Evolutionary conservation across 2,329 filamentous ascomycete genomes (phyloP).

Genomic region (Fusarium incarnatum): DNA sequence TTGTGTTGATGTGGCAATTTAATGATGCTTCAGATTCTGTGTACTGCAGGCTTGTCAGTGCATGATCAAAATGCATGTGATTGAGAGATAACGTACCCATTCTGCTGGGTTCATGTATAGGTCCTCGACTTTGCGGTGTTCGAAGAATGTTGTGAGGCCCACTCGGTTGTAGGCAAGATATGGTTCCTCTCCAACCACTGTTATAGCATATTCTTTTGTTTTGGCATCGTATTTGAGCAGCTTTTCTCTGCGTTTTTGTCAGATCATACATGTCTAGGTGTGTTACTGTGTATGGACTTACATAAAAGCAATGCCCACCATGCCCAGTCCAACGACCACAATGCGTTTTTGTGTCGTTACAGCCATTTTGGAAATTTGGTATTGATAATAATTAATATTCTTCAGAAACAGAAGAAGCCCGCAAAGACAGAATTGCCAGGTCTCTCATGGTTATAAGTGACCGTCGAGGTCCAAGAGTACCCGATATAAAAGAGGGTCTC

Average conservation of each 20-base stretch:
- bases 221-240: conserved; percentile 85
- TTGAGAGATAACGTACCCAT: conserved; percentile 69
- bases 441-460: conserved; percentile 35
- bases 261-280: background rate
- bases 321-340: conserved; percentile 88
- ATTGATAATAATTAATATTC: background rate
- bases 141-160: conserved; percentile 88
- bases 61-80: background rate
- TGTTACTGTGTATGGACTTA: conserved; percentile 59
- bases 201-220: conserved; percentile 79
- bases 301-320: conserved; percentile 93
- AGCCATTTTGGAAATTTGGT: conserved; percentile 27
- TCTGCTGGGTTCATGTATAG: conserved; percentile 87
- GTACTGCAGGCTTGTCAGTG: conserved; percentile 63
- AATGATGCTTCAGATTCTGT: conserved; percentile 74
- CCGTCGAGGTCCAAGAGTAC: conserved; percentile 4
- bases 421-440: background rate
- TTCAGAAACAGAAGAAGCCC: background rate
- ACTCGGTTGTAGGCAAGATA: conserved; percentile 93
- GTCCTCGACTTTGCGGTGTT: conserved; percentile 85
- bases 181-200: conserved; percentile 88
- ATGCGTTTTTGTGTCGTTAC: conserved; percentile 66
- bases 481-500: conserved; percentile 29
- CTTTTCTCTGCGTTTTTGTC: conserved; percentile 74
- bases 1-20: conserved; percentile 79